Evolutionary conservation across 495 filamentous ascomycete genomes (phyloP).

Genomic region (Acidomyces sp.): DNA sequence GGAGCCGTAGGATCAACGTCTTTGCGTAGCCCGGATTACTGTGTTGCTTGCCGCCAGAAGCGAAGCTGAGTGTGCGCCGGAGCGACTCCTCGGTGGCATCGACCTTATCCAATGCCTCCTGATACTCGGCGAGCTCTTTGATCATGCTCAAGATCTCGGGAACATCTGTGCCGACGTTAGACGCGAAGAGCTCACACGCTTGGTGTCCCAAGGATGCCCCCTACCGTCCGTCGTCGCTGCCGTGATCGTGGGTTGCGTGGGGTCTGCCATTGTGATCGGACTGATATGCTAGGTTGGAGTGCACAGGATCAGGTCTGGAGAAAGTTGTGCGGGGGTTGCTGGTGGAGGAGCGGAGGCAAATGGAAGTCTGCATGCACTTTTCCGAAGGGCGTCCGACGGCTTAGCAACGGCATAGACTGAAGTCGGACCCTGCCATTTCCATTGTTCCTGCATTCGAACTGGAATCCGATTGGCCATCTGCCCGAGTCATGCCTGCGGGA

Average conservation of each 20-base stretch:
- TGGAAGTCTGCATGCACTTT: too few species aligned
- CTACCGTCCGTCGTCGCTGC: constrained; percentile 2
- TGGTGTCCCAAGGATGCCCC: background rate
- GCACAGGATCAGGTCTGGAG: background rate
- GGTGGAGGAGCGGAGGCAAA: too few species aligned
- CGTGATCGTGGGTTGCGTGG: constrained; percentile 3
- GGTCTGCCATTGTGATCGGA: constrained; percentile 3
- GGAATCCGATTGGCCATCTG: too few species aligned
- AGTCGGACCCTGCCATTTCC: too few species aligned
- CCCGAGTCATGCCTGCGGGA: too few species aligned
- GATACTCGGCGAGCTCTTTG: constrained; percentile 77
- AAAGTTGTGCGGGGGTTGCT: too few species aligned
- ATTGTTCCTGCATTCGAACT: too few species aligned
- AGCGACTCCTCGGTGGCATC: constrained; percentile 67
- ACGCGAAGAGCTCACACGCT: background rate
- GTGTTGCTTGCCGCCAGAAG: constrained; percentile 15
- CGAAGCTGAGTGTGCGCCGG: constrained; percentile 63
- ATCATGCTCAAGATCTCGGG: constrained; percentile 70
- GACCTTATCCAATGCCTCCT: constrained; percentile 59
- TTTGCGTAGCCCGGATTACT: constrained; percentile 17
- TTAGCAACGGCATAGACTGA: too few species aligned
- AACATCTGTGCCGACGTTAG: too few species aligned
- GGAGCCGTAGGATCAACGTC: constrained; percentile 29
- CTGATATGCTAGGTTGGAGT: background rate
- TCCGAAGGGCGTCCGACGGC: too few species aligned